Conservation (phyloP, 768 basidiomycete genomes). For the Lactarius psammicola region DNA sequence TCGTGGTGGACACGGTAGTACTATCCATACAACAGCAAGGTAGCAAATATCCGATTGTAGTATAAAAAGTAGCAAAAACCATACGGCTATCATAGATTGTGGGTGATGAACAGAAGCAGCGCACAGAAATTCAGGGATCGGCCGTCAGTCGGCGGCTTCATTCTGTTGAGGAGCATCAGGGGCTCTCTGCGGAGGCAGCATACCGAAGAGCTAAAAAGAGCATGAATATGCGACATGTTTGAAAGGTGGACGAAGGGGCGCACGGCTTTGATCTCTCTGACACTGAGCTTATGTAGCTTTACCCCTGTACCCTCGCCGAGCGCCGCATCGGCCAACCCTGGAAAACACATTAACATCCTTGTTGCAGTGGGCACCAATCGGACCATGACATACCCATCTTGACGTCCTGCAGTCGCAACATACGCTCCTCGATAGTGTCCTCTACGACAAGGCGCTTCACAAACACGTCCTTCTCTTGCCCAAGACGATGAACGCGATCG, state of each 20-base stretch:
- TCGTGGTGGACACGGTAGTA: neutral
- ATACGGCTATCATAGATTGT: neutral
- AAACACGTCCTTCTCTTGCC: constrained; percentile 66
- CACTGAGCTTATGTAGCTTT: constrained; percentile 62
- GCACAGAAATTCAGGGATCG: neutral
- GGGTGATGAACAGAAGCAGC: neutral
- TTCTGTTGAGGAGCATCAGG: neutral
- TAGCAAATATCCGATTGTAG: constrained; percentile 1
- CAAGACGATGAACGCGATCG: constrained; percentile 61
- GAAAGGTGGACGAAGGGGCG: constrained; percentile 25
- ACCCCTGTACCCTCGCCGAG: constrained; percentile 65
- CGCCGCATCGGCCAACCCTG: constrained; percentile 63
- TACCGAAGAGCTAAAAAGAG: constrained; percentile 34
- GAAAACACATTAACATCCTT: neutral
- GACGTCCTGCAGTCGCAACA: constrained; percentile 66
- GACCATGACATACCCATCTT: constrained; percentile 47
- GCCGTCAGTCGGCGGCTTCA: neutral
- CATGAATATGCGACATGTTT: neutral
- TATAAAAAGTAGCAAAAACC: constrained; percentile 5
- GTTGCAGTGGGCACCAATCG: neutral
- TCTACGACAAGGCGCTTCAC: constrained; percentile 66
- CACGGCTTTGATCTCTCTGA: constrained; percentile 66
- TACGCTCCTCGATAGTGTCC: constrained; percentile 74
- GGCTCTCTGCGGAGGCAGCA: constrained; percentile 21
- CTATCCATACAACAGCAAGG: neutral